Evolutionary conservation across 163 green algal genomes (phyloP).

Genomic region (Smithsoniella earleae): DNA sequence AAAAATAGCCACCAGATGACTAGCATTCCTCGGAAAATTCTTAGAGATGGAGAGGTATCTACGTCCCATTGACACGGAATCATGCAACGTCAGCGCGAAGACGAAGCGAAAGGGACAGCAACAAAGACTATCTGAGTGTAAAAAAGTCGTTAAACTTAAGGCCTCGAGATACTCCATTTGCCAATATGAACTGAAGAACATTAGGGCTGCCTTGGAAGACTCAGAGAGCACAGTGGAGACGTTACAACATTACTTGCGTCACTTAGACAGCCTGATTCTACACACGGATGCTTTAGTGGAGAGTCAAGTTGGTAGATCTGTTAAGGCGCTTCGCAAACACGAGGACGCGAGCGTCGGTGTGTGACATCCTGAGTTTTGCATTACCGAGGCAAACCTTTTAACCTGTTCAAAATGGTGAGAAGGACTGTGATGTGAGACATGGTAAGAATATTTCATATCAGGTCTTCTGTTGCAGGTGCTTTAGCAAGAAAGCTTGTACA

Average conservation of each 20-base stretch:
- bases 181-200: not conserved
- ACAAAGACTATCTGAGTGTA: not conserved
- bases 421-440: not conserved
- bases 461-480: not conserved
- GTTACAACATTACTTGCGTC: not conserved
- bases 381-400: not conserved
- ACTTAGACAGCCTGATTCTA: not conserved
- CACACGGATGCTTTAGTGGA: not conserved
- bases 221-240: not conserved
- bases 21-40: too few relatives aligned
- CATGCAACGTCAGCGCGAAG: too few relatives aligned
- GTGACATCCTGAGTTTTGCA: not conserved
- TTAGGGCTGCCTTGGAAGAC: not conserved
- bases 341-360: not conserved
- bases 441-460: not conserved
- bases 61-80: too few relatives aligned
- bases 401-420: not conserved
- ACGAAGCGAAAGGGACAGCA: too few relatives aligned
- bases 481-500: not conserved
- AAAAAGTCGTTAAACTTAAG: conserved; percentile 17
- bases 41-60: too few relatives aligned
- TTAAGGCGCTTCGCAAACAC: not conserved
- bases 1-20: too few relatives aligned
- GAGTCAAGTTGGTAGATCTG: conserved; percentile 14
- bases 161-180: not conserved